Base-by-base conservation (phyloP, 2,329 filamentous ascomycete genomes). In the Teratosphaeria epicoccoides region DNA sequence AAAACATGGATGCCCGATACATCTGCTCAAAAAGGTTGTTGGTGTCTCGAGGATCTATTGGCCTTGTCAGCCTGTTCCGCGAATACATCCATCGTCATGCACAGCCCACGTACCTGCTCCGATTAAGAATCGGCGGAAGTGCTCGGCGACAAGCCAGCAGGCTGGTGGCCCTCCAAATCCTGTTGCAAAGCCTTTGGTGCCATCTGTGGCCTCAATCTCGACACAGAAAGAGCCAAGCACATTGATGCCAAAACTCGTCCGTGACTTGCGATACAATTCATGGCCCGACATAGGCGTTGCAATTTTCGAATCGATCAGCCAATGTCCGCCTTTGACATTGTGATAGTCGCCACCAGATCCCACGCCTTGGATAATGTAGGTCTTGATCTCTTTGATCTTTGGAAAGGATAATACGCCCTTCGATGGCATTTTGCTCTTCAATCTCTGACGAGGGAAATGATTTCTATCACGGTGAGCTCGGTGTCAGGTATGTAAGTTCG, bases 1-100 rank as follows among this genome's bases (percentile, higher is more conserved):
- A 96, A 76, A 95, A 96, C 87, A 95, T 94, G 60, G 88, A 94
- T 1, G 80, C 87, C 54, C 89, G 83, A 75, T 95, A 96, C 90
- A 96, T 95, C 69, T 94, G 88, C 74, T 96, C 90, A 67, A 94
- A 96, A 25, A 96, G 76, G 57, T 90, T 80, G 71, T 95, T 95
- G 49, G 88, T 94, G 66, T 96, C 88, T 61, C 90, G 80, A 10
- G 89, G 89, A 68, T 96, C 90, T 81, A 57, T 43, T n/a, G 4
- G 33, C 20, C 20, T 49, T 24, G 47, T 40, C 20, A 17, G n/a
- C 5, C 7, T 17, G 9, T 7, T 40, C 14, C 20, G 33, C n/a
- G 7, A 9, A 6, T 2, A 40, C 2, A 17, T 20, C 33, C 3
- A 24, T 11, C 5, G 22, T 17, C 43, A 40, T 22, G 17, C 26